These are phyloP conservation scores for Omphalea diandra DNA, from an alignment of 441 rosid species.

Conservation along the genomic window DNA sequence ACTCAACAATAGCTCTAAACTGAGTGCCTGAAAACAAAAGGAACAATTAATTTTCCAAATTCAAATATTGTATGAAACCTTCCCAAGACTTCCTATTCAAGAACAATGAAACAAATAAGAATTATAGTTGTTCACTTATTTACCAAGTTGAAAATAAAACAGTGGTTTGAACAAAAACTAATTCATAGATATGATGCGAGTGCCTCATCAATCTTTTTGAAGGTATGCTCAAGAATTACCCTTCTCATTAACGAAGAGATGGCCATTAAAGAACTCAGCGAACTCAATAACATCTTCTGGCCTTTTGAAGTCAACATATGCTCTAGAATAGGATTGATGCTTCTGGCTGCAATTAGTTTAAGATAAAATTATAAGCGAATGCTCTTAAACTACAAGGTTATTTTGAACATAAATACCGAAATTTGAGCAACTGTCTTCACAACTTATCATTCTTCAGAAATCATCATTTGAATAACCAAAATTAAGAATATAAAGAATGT, in stretches of 20 bases:
- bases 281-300: constrained; percentile 69
- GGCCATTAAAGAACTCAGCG: constrained; percentile 73
- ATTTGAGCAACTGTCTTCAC: not conserved
- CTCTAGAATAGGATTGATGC: constrained; percentile 60
- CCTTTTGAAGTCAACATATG: constrained; percentile 61
- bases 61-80: not conserved
- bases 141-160: constrained; percentile 18
- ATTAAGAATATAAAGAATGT: not conserved
- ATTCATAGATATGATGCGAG: constrained; percentile 13
- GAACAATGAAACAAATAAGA: not conserved
- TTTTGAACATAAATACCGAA: constrained; percentile 1
- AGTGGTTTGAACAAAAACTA: constrained; percentile 13
- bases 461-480: constrained; percentile 4
- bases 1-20: constrained; percentile 62
- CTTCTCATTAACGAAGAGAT: constrained; percentile 76
- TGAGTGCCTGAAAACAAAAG: constrained; percentile 52
- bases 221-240: constrained; percentile 41
- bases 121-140: not conserved
- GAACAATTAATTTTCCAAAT: not conserved
- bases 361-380: not conserved
- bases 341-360: constrained; percentile 47
- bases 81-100: too few species aligned
- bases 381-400: not conserved
- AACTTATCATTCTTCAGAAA: not conserved
- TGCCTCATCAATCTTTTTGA: constrained; percentile 14